Evolutionary conservation across 257 asterid genomes (phyloP).

Genomic region (Nicotiana paniculata): DNA sequence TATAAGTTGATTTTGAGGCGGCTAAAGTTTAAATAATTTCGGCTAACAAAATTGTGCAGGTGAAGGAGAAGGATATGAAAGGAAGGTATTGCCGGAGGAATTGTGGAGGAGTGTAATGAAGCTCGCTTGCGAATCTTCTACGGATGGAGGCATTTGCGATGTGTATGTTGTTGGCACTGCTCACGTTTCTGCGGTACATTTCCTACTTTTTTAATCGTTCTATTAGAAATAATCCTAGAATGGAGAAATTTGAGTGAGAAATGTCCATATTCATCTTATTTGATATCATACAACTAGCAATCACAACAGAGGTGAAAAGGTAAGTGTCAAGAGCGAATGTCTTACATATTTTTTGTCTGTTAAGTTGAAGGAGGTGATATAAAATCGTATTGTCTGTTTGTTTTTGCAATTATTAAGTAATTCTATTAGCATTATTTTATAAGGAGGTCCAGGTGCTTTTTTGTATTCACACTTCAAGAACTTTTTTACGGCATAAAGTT

Average conservation of each 20-base stretch:
- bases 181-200: conserved; percentile 71
- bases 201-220: not conserved
- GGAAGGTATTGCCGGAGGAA: conserved; percentile 68
- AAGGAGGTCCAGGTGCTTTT: not conserved
- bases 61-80: conserved; percentile 19
- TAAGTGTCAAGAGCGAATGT: not conserved
- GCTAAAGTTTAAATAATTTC: not conserved
- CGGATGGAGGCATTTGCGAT: conserved; percentile 71
- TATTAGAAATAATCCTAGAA: not conserved
- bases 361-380: not conserved
- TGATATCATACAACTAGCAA: not conserved
- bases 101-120: conserved; percentile 46
- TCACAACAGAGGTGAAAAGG: not conserved
- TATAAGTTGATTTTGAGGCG: too few species aligned
- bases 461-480: not conserved
- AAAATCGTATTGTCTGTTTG: not conserved
- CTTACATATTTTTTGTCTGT: not conserved
- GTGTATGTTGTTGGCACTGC: conserved; percentile 89
- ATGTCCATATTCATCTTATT: not conserved
- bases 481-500: not conserved
- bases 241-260: not conserved
- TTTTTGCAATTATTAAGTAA: not conserved
- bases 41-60: not conserved
- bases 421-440: not conserved
- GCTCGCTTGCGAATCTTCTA: conserved; percentile 65